Base-by-base conservation (phyloP, 306 rosid species). In the Begonia loranthoides region DNA sequence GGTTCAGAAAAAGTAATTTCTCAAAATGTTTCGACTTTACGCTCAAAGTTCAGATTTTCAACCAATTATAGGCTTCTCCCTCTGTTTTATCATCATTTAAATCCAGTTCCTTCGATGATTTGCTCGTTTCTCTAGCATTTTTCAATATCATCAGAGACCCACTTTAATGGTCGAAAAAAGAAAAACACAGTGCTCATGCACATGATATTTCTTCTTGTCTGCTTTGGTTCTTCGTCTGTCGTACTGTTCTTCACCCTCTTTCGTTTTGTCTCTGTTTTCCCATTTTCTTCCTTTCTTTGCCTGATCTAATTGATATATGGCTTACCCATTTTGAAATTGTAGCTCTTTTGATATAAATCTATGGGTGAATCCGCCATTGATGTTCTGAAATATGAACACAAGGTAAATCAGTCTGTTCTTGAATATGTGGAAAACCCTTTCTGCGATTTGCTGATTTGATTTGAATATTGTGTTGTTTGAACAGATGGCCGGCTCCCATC, bases 351-450 rank as follows among this genome's bases (percentile, higher is more conserved):
- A 12, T 48, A 10, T 17, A 54, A 59, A 50, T 55, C 55, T 58
- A 64, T 70, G 75, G 87, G 84, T 54, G 87, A 87, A 76, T 76
- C 83, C 52, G 47, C 63, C 22, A 72, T 73, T 16, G 80, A 66
- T 70, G 68, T 65, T 59, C 71, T 69, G 28, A 55, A 47, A 22
- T 58, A 46, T 62, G 76, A 68, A 62, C 80, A 67, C 66, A 78
- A 70, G 97, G 95, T 85, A 70, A 57, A 44, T 52, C 63, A 33
- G 51, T 59, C 66, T 51, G 10, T 73, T 72, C 47, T 70, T 63
- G 17, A 59, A 9, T 59, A 38, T 49, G 40, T 75, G 59, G n/a
- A n/a, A n/a, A n/a, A n/a, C n/a, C n/a, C n/a, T n/a, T n/a, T 58
- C 63, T 56, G 28, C 57, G 44, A 56, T 64, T 52, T 68, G 59